Evolutionary conservation across 352 stramenopile genomes (phyloP).

Genomic region (Globisporangium takayamanum): DNA sequence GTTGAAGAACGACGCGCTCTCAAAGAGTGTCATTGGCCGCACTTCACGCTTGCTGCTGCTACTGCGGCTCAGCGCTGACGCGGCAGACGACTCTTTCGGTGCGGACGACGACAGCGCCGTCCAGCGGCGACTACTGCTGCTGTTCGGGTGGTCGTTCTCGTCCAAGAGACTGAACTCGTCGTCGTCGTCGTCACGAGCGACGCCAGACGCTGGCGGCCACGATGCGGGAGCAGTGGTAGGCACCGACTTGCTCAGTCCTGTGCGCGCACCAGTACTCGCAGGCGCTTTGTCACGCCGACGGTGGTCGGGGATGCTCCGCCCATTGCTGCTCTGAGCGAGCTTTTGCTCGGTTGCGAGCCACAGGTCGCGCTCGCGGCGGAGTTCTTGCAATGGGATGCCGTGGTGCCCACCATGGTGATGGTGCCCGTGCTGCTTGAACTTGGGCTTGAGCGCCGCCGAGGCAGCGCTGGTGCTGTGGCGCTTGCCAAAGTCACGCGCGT

Average conservation of each 20-base stretch:
- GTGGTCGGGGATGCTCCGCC: constrained; percentile 30
- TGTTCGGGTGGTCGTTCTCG: constrained; percentile 28
- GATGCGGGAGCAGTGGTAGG: constrained; percentile 30
- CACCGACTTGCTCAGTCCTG: constrained; percentile 34
- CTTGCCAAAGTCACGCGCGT: constrained; percentile 45
- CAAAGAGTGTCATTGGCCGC: constrained; percentile 72
- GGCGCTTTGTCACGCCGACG: constrained; percentile 16
- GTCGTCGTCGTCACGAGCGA: constrained; percentile 11
- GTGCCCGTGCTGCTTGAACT: constrained; percentile 34
- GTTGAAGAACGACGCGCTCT: constrained; percentile 74
- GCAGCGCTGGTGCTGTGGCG: constrained; percentile 10
- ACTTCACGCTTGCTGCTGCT: constrained; percentile 30
- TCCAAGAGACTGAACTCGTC: constrained; percentile 7
- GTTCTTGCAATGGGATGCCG: constrained; percentile 21
- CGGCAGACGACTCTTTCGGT: constrained; percentile 20
- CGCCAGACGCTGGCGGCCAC: constrained; percentile 34
- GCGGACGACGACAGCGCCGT: constrained; percentile 18
- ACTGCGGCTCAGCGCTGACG: constrained; percentile 13
- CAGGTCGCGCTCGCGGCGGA: constrained; percentile 33
- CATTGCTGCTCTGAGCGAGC: constrained; percentile 4
- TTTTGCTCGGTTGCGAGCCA: constrained; percentile 20
- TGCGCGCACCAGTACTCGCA: neutral
- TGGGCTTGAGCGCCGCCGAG: constrained; percentile 6
- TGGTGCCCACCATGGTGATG: constrained; percentile 14
- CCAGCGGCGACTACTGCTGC: neutral